Conservation (phyloP, 495 filamentous ascomycete species). For the Neurospora sp. region DNA sequence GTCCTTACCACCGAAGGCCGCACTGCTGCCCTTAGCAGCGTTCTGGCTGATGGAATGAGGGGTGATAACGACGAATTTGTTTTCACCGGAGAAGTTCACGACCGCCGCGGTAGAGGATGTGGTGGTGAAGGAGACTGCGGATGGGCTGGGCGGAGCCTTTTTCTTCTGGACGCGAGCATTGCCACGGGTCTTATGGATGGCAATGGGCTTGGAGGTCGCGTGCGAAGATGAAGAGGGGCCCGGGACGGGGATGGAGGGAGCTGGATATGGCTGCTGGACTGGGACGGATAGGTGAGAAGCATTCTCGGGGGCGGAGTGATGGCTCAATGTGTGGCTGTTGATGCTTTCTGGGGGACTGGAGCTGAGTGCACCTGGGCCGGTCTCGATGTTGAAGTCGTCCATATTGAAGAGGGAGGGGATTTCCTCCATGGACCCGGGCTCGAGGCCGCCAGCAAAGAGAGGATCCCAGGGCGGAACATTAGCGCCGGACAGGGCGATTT, state of each 20-base stretch:
- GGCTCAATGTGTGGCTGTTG: background rate
- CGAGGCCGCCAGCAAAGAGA: background rate
- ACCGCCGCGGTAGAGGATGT: background rate
- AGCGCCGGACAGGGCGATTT: background rate
- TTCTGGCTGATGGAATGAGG: constrained; percentile 33
- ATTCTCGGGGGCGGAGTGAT: background rate
- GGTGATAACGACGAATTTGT: constrained; percentile 39
- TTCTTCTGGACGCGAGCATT: constrained; percentile 24
- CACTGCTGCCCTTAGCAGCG: constrained; percentile 29
- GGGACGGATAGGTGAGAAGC: background rate
- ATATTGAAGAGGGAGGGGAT: background rate
- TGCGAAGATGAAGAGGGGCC: background rate
- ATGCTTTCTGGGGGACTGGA: background rate
- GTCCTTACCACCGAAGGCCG: background rate
- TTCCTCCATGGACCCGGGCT: background rate
- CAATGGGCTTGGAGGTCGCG: background rate
- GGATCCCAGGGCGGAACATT: background rate
- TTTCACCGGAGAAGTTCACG: background rate
- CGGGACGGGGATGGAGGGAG: background rate
- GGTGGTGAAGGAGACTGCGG: background rate
- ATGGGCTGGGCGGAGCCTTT: constrained; percentile 12
- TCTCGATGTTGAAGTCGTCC: background rate
- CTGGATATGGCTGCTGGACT: background rate
- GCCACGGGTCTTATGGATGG: background rate
- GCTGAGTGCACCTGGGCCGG: background rate